These are phyloP conservation scores for Candida buenavistaensis DNA, from an alignment of 1,139 yeast species.

Conservation along the genomic window DNA sequence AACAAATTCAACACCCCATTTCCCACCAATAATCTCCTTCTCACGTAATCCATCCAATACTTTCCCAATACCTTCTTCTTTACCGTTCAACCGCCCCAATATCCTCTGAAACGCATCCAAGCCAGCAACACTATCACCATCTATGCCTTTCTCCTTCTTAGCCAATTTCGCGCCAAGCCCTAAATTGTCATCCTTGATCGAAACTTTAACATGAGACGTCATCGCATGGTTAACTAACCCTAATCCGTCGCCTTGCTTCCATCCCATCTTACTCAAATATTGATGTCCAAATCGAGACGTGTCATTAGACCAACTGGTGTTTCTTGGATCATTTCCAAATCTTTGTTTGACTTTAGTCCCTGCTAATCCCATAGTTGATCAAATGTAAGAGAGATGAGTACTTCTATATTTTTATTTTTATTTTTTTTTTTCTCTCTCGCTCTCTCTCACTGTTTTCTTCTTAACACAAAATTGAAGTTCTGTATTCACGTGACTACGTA, in stretches of 20 bases:
- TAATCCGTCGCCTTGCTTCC: constrained; percentile 90
- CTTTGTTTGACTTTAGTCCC: constrained; percentile 80
- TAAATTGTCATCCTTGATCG: constrained; percentile 73
- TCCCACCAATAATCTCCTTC: constrained; percentile 69
- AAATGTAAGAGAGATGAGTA: background rate
- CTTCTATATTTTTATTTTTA: background rate
- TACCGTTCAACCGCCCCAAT: constrained; percentile 82
- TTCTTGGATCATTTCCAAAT: constrained; percentile 91
- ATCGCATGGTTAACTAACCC: constrained; percentile 67
- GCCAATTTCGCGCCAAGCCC: constrained; percentile 83
- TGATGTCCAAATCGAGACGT: constrained; percentile 84
- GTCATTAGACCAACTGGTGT: constrained; percentile 92
- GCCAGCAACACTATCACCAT: constrained; percentile 82
- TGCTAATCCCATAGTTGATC: constrained; percentile 76
- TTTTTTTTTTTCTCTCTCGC: background rate
- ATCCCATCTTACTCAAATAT: constrained; percentile 78
- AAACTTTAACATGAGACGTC: constrained; percentile 81
- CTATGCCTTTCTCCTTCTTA: constrained; percentile 37
- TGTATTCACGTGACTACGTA: too few relatives aligned
- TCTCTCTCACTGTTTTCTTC: background rate
- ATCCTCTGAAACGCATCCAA: constrained; percentile 90
- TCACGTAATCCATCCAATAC: constrained; percentile 68
- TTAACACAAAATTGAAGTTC: background rate
- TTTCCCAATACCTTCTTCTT: constrained; percentile 55
- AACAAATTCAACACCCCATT: constrained; percentile 85